These are phyloP conservation scores for Kodamaea nitidulidarum DNA, from an alignment of 805 yeast species.

Conservation along the genomic window DNA sequence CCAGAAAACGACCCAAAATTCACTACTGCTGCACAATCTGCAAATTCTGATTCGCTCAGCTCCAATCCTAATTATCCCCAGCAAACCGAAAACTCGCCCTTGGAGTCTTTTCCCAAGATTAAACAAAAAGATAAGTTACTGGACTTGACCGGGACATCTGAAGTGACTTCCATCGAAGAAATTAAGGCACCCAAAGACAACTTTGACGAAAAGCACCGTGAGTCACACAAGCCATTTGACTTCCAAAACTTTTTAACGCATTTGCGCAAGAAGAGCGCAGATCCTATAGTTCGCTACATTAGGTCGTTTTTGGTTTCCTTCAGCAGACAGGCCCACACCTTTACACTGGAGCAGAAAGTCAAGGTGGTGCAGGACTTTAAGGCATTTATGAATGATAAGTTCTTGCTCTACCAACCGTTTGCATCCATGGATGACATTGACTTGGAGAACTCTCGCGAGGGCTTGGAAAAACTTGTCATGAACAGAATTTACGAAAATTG, in stretches of 20 bases:
- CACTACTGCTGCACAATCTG: no score
- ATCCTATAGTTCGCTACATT: conserved; percentile 82
- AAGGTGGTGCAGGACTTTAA: conserved; percentile 78
- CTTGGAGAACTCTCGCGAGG: conserved; percentile 75
- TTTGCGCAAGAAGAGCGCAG: conserved; percentile 71
- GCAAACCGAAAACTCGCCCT: not conserved
- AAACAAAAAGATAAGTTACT: conserved; percentile 4
- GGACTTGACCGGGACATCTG: conserved; percentile 14
- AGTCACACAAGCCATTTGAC: conserved; percentile 58
- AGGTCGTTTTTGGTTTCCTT: conserved; percentile 82
- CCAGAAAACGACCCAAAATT: no score
- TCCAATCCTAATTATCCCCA: no score
- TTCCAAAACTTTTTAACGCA: conserved; percentile 76
- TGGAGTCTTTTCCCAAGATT: not conserved
- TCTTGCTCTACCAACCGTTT: conserved; percentile 68
- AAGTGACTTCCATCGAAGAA: conserved; percentile 15
- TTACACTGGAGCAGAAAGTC: conserved; percentile 74
- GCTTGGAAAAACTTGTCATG: conserved; percentile 89
- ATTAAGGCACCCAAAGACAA: not conserved
- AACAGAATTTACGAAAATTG: conserved; percentile 74
- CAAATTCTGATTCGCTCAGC: no score
- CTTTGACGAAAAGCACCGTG: conserved; percentile 34
- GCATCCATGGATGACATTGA: conserved; percentile 52
- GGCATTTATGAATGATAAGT: conserved; percentile 60
- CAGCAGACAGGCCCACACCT: conserved; percentile 48